Percentiles rank a stretch among this genome's conserved stretches.
Evolutionary conservation across 2,329 filamentous ascomycete species (phyloP).

Genomic region (Cordyceps cateniannulata): DNA sequence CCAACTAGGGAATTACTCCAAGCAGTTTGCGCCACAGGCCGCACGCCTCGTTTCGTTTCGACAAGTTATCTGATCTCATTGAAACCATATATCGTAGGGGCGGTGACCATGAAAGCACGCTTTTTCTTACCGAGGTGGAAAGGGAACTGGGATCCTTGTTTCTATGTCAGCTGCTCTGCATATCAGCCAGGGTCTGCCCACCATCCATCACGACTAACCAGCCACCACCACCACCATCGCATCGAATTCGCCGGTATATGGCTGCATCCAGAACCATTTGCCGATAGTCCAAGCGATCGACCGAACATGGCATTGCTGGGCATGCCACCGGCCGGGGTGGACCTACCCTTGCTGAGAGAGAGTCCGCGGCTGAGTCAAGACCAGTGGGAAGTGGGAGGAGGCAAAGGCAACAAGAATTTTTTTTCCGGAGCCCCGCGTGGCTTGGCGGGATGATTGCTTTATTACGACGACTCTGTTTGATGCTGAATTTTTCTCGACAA

Average conservation of each 20-base stretch:
- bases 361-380: background rate
- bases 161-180: background rate
- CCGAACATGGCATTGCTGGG: background rate
- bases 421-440: background rate
- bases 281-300: background rate
- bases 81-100: background rate
- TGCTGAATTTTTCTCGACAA: background rate
- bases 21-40: background rate
- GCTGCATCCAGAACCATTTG: background rate
- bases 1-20: background rate
- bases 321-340: background rate
- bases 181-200: background rate
- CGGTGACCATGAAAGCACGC: background rate
- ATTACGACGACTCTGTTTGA: background rate
- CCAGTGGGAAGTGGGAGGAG: no score
- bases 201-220: background rate
- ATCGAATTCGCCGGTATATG: background rate
- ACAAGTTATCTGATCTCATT: constrained; percentile 10
- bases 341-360: background rate
- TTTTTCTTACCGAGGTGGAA: background rate
- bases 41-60: constrained; percentile 2
- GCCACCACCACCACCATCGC: no score
- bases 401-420: background rate
- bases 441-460: background rate
- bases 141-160: background rate